Conservation (phyloP, 2,329 filamentous ascomycete genomes). For the Pseudogymnoascus sp. region DNA sequence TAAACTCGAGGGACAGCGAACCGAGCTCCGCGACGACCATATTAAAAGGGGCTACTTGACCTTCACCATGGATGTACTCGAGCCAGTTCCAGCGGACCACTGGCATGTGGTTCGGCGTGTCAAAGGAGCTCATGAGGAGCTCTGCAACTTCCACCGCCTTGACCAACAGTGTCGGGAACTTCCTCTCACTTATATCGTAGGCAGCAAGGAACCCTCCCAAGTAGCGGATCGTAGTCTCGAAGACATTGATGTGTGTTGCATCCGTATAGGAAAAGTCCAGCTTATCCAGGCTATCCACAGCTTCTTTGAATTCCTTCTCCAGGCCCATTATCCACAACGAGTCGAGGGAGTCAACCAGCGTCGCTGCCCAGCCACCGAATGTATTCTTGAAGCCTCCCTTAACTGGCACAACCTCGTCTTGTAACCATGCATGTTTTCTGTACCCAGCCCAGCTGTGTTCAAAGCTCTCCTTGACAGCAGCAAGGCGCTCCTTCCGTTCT, state of each 20-base stretch:
- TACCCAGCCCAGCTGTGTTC: conserved; percentile 77
- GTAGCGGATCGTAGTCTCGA: conserved; percentile 88
- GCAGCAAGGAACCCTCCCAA: conserved; percentile 78
- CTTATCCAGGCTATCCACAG: conserved; percentile 57
- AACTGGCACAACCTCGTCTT: conserved; percentile 78
- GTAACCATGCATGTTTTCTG: conserved; percentile 68
- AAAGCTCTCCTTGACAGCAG: conserved; percentile 66
- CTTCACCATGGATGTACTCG: conserved; percentile 54
- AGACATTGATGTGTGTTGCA: conserved; percentile 70
- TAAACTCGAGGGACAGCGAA: conserved; percentile 81
- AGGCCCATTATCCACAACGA: conserved; percentile 83
- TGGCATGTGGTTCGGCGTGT: conserved; percentile 91
- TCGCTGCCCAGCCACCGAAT: conserved; percentile 88
- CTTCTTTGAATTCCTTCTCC: conserved; percentile 71
- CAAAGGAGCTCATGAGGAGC: conserved; percentile 65
- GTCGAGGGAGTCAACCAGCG: conserved; percentile 74
- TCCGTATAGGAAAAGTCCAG: conserved; percentile 78
- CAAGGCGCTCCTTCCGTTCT: conserved; percentile 57
- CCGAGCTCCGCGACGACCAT: conserved; percentile 53
- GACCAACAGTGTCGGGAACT: conserved; percentile 58
- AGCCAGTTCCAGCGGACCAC: conserved; percentile 73
- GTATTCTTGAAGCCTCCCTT: conserved; percentile 63
- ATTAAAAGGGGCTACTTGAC: conserved; percentile 51
- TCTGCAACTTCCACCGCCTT: conserved; percentile 69
- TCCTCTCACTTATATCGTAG: conserved; percentile 73